Evolutionary conservation across 495 filamentous ascomycete species (phyloP), one percentile per base, ranked within the genome.

Genomic region (Hypoxylon fuscum): DNA sequence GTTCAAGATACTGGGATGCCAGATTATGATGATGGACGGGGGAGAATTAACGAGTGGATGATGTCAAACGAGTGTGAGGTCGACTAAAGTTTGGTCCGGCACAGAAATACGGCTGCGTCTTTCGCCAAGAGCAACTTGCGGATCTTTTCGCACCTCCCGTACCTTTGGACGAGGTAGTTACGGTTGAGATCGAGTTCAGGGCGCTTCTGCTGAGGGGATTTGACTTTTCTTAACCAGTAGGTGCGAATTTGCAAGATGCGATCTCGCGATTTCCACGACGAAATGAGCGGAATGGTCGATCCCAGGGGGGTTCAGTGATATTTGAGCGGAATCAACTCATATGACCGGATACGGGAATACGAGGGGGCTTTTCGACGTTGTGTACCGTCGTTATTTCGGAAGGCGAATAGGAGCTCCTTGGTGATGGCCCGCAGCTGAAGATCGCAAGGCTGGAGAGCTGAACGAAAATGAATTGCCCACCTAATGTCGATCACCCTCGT

Each of bases 401-500:
- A 40, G n/a, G 21, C 56, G 17, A 66, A 61, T 53, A 22, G 20
- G 20, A 56, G 15, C 34, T 47, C 27, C 52, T 32, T 32, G 22
- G 27, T n/a, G 18, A 52, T 45, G 31, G 18, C 48, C n/a, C 18
- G 41, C 57, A 66, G 63, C 63, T 66, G 63, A 62, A 15, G 34
- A 50, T 25, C 17, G 29, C 31, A 50, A 55, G 63, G 63, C 63
- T 47, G 48, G 12, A 44, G 57, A 58, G 63, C 63, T 66, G 63
- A 66, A 49, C 23, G 52, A 27, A 12, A 38, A 57, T 31, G 29
- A 45, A 49, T 32, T 46, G 52, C 21, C 41, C 45, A 42, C 55
- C 48, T 62, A 23, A 32, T 62, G 57, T 58, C 63, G 63, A 66
- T 66, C 63, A 62, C 57, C 34, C 34, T 38, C 55, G 63, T n/a